Base-by-base conservation (phyloP, 2,329 filamentous ascomycete genomes). In the Aspergillus fijiensis region DNA sequence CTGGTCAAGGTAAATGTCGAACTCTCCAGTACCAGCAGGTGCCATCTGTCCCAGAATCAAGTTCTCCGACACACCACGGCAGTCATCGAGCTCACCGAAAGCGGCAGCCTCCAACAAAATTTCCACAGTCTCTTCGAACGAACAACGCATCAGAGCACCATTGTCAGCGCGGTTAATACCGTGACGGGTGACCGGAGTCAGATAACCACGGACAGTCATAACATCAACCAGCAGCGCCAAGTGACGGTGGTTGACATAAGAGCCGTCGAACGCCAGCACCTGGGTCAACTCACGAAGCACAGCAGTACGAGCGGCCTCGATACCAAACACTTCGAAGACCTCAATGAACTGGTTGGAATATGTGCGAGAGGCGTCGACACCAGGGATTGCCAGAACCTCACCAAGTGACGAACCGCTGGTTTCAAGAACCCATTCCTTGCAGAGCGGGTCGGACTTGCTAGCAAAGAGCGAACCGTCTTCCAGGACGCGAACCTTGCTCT, bases 91-190 rank as follows among this genome's bases (percentile, higher is more conserved):
- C 77, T 99, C 95, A 74, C 95, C 95, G 54, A 91, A 91, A 16
- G 92, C 92, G 25, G 95, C 95, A 62, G 95, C 96, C 74, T 99
- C 95, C 21, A 99, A 87, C 56, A 99, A 82, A 82, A 99, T 99
- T 74, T 99, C 96, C 47, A 99, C 95, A 0, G 95, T 99, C 77
- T 99, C 96, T 79, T 99, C 95, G 79, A 99, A 99, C 2, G 95
- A 99, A 83, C 96, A 99, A 76, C 95, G 90, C 95, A 99, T 99
- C 70, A 99, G 84, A 10, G 95, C 96, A 82, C 95, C 95, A 63
- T 96, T 99, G 74, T 99, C 95, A 27, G 94, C 92, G 70, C 95
- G 88, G 81, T 99, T 99, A 81, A 99, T 99, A 80, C 95, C 95
- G 74, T 99, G 95, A 78, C 95, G 91, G 58, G 95, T 99, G 65